phyloP scores from a whole-genome alignment of 1,139 yeast species.

The Yarrowia galli region DNA sequence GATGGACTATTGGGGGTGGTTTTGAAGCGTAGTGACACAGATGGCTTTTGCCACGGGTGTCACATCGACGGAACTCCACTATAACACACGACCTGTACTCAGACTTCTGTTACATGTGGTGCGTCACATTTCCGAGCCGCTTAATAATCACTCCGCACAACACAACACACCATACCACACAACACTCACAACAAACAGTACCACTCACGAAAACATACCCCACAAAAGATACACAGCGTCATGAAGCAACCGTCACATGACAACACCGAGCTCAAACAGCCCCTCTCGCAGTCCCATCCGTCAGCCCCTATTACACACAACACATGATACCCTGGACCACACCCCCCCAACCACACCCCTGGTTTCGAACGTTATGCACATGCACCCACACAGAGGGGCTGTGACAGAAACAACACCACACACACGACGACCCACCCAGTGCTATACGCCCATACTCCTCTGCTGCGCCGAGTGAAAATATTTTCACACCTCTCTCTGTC shows the following conservation, averaged over 20 bases:
- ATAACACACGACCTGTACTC: neutral
- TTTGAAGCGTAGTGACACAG: neutral
- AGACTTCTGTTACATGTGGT: neutral
- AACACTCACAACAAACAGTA: neutral
- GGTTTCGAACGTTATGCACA: conserved; percentile 1
- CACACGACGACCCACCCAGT: conserved; percentile 1
- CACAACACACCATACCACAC: neutral
- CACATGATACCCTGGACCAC: conserved; percentile 10
- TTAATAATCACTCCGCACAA: neutral
- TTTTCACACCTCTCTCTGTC: conserved; percentile 2
- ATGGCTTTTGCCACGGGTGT: neutral
- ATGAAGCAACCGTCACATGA: neutral
- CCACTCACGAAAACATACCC: neutral
- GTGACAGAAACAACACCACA: neutral
- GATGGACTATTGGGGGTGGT: neutral
- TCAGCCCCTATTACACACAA: neutral
- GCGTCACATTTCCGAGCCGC: neutral
- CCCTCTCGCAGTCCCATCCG: neutral
- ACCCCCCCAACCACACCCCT: conserved; percentile 4
- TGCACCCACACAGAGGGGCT: conserved; percentile 4
- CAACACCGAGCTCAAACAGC: neutral
- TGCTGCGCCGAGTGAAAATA: conserved; percentile 8
- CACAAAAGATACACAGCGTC: neutral
- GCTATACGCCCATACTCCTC: neutral
- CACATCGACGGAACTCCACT: neutral